A percentile compares a stretch with the other conserved stretches of the same genome.
Evolutionary conservation across 2,329 filamentous ascomycete species (phyloP).

Genomic region (Fusarium sp.): DNA sequence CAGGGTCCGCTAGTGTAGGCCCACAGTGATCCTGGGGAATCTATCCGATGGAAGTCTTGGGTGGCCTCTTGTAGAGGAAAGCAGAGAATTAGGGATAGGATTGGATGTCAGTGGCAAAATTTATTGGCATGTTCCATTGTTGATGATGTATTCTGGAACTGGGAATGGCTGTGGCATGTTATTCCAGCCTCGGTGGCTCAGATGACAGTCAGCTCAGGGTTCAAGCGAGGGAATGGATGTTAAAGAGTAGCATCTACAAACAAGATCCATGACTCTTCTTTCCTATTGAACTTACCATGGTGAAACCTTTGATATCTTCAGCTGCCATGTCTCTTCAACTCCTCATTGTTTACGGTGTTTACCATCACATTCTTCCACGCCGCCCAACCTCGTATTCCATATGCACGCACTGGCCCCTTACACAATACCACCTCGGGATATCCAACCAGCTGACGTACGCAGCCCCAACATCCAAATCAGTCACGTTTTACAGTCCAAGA

Average conservation of each 20-base stretch:
- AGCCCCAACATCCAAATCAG: conserved; percentile 4
- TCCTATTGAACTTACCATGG: background rate
- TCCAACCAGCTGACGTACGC: conserved; percentile 21
- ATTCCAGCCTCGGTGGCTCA: background rate
- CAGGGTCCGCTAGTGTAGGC: conserved; percentile 15
- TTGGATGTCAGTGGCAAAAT: background rate
- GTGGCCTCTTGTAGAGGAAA: background rate
- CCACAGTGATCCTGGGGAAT: conserved; percentile 26
- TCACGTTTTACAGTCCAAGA: background rate
- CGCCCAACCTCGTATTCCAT: conserved; percentile 26
- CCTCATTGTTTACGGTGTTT: background rate
- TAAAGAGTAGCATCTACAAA: background rate
- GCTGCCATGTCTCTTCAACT: background rate
- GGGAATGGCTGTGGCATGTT: background rate
- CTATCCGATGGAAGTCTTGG: background rate
- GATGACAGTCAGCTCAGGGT: background rate
- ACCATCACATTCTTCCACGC: background rate
- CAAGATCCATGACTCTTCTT: background rate
- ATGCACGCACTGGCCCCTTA: conserved; percentile 13
- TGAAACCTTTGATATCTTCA: too few species aligned
- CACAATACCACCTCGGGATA: conserved; percentile 11
- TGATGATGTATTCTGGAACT: background rate
- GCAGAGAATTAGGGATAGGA: background rate
- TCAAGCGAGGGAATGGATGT: background rate
- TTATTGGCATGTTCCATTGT: background rate